These are phyloP conservation scores for Pneumocystis jirovecii DNA, from an alignment of 1,139 yeast genomes.

Conservation along the genomic window DNA sequence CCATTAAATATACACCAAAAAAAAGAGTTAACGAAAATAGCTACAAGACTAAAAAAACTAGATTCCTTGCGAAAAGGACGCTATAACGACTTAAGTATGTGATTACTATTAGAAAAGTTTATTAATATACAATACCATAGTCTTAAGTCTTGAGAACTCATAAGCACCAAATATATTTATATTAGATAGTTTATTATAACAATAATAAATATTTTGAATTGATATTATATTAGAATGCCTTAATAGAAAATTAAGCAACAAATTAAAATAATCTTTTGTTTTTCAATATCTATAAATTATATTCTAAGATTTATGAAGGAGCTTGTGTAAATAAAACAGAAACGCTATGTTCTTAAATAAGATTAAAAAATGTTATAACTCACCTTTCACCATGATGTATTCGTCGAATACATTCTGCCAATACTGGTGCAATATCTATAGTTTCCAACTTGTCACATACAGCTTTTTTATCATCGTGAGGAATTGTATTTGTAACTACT, in stretches of 20 bases:
- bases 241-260: background rate
- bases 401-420: constrained; percentile 94
- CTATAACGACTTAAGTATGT: constrained; percentile 30
- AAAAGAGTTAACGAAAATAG: constrained; percentile 17
- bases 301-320: constrained; percentile 24
- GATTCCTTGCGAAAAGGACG: constrained; percentile 62
- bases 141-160: background rate
- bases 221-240: background rate
- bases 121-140: background rate
- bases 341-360: constrained; percentile 24
- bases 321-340: constrained; percentile 77
- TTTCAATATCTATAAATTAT: background rate
- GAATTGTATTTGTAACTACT: constrained; percentile 90
- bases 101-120: background rate
- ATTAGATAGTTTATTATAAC: background rate
- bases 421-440: constrained; percentile 72
- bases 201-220: background rate
- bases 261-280: background rate
- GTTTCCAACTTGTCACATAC: constrained; percentile 63
- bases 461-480: constrained; percentile 61
- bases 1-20: constrained; percentile 15
- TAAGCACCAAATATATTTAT: background rate
- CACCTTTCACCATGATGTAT: constrained; percentile 87
- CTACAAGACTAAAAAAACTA: constrained; percentile 35
- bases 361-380: constrained; percentile 10